Base-by-base conservation (phyloP, 108 stramenopile genomes). In the Aurantiochytrium sp. region DNA sequence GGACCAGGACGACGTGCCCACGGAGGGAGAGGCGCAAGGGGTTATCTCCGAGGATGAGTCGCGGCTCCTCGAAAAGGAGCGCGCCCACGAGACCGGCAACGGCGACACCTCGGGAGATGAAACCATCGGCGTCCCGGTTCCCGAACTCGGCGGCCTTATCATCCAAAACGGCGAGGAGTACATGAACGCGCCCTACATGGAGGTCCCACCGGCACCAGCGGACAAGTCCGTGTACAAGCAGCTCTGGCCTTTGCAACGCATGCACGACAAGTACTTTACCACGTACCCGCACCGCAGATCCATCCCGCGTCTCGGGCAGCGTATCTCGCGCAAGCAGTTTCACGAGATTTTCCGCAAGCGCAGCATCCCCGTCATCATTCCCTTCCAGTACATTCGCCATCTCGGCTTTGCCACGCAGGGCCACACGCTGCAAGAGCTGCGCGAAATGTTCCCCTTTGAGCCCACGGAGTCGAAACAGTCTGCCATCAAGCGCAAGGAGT, bases 241-340 rank as follows among this genome's bases (percentile, higher is more conserved):
- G n/a, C 45, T 83, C 12, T 83, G 76, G 76, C 51, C 45, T 28
- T 45, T 83, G 19, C 76, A 83, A 23, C 45, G 51, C 49, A 47
- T 83, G 51, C 76, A 83, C 28, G 76, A 83, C 51, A 23, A 83
- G 76, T 83, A 53, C 76, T 83, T 83, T 53, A 53, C 19, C n/a
- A 47, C 49, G 23, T 6, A 83, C 51, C 23, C 51, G n/a, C 76
- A 83, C 51, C 45, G 51, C 6, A 43, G 76, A 8, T 83, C n/a
- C 51, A 83, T 83, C 51, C 76, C 76, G 45, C 76, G 76, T 6
- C 76, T 83, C 10, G 76, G 51, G 0, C 49, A 83, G 76, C 76
- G 43, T 6, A 83, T 83, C n/a, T 25, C 76, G 45, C 76, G 76
- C 18, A 47, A 83, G 51, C 76, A 83, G 76, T 83, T 83, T 23